These are phyloP conservation scores for Solanum lycopersicoides DNA, from an alignment of 257 asterid species.

Conservation along the genomic window DNA sequence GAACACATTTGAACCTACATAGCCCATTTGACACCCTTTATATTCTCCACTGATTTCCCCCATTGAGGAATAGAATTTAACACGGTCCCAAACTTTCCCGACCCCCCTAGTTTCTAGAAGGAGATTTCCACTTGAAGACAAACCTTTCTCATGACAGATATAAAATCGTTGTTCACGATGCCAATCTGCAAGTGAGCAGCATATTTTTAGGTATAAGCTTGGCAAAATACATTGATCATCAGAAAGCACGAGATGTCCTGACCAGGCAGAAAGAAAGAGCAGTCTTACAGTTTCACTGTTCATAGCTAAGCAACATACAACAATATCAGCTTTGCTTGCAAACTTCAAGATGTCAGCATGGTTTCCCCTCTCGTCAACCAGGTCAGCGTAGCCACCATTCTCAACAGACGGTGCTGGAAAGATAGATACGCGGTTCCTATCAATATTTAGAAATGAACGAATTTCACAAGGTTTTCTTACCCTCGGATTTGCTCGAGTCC, in stretches of 20 bases:
- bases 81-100: background rate
- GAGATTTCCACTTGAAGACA: background rate
- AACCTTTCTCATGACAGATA: conserved; percentile 93
- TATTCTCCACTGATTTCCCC: background rate
- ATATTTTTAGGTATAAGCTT: background rate
- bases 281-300: conserved; percentile 60
- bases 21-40: background rate
- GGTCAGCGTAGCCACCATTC: conserved; percentile 3
- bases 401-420: background rate
- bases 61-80: background rate
- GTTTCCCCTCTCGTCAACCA: conserved; percentile 81
- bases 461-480: background rate
- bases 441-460: background rate
- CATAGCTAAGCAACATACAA: conserved; percentile 81
- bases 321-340: conserved; percentile 71
- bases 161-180: conserved; percentile 48
- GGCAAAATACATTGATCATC: background rate
- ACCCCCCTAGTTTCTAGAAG: background rate
- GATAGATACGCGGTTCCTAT: background rate
- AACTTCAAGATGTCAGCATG: conserved; percentile 60
- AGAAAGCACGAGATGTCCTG: background rate
- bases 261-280: background rate
- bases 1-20: background rate
- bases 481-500: conserved; percentile 3
- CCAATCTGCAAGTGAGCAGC: conserved; percentile 53